A percentile compares a stretch with the other conserved stretches of the same genome.
phyloP scores from a whole-genome alignment of 2,329 filamentous ascomycete genomes.

The Cercospora brassicicola region DNA sequence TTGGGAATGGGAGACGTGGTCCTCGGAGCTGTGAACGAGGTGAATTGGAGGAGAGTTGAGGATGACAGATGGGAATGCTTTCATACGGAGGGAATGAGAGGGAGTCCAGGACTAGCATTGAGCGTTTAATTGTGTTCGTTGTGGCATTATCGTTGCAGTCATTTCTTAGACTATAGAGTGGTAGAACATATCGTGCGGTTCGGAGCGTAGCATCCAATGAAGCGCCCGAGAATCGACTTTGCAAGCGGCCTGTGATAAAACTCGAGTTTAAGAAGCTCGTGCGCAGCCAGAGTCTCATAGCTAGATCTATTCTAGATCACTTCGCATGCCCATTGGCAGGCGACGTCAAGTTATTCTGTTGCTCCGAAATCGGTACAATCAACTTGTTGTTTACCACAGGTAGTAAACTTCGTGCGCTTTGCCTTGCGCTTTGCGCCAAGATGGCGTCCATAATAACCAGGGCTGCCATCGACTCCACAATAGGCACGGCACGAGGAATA shows the following conservation, averaged over 20 bases:
- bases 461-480: slow-evolving; percentile 88
- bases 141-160: background rate
- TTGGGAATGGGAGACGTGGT: slow-evolving; percentile 7
- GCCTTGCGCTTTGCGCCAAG: slow-evolving; percentile 72
- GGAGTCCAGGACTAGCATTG: background rate
- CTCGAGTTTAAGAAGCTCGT: background rate
- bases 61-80: slow-evolving; percentile 4
- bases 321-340: slow-evolving; percentile 22
- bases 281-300: background rate
- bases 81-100: slow-evolving; percentile 13
- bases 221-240: too few species aligned
- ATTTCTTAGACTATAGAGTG: background rate
- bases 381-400: slow-evolving; percentile 41
- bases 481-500: slow-evolving; percentile 79
- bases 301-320: background rate
- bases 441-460: slow-evolving; percentile 84
- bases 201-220: background rate
- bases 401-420: slow-evolving; percentile 50
- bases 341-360: slow-evolving; percentile 28
- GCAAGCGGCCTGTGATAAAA: background rate
- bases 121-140: background rate
- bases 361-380: slow-evolving; percentile 28
- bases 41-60: slow-evolving; percentile 3
- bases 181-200: background rate
- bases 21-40: background rate